These are phyloP conservation scores for Penicillium verhagenii DNA, from an alignment of 495 filamentous ascomycete species.

Conservation along the genomic window DNA sequence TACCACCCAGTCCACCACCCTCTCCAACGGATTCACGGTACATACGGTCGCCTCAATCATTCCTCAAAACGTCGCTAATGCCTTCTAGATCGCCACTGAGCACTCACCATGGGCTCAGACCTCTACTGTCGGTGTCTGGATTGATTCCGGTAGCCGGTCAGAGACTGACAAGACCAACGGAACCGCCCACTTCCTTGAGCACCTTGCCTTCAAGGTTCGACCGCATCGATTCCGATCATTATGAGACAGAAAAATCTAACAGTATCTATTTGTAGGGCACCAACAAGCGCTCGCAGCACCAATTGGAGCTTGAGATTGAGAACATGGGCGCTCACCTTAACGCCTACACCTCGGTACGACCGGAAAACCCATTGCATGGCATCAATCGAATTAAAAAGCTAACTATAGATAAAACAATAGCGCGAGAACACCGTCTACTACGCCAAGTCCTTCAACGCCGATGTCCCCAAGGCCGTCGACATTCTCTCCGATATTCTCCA, in stretches of 20 bases:
- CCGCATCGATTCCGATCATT: not conserved
- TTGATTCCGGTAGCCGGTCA: conserved; percentile 95
- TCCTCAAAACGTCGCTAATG: conserved; percentile 38
- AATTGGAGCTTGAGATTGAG: conserved; percentile 98
- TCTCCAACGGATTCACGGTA: conserved; percentile 97
- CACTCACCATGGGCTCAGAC: conserved; percentile 98
- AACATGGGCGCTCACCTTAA: conserved; percentile 99
- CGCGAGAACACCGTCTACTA: conserved; percentile 99
- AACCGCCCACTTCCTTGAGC: conserved; percentile 98
- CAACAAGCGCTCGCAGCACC: conserved; percentile 85
- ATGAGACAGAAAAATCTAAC: conserved; percentile 22
- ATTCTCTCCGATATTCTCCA: conserved; percentile 99
- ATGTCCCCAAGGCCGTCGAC: conserved; percentile 92
- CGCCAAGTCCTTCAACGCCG: conserved; percentile 96
- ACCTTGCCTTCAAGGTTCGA: conserved; percentile 95
- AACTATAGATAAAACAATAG: conserved; percentile 55
- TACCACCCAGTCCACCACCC: conserved; percentile 90
- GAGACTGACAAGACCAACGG: conserved; percentile 99
- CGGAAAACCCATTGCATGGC: conserved; percentile 20
- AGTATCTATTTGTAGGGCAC: conserved; percentile 71
- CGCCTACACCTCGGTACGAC: conserved; percentile 95
- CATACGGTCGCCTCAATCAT: conserved; percentile 32
- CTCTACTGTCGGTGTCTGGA: conserved; percentile 97
- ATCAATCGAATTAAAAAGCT: conserved; percentile 13
- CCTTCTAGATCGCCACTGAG: conserved; percentile 84